phyloP scores from a whole-genome alignment of 2,329 filamentous ascomycete genomes.

The Trichoderma simmonsii region DNA sequence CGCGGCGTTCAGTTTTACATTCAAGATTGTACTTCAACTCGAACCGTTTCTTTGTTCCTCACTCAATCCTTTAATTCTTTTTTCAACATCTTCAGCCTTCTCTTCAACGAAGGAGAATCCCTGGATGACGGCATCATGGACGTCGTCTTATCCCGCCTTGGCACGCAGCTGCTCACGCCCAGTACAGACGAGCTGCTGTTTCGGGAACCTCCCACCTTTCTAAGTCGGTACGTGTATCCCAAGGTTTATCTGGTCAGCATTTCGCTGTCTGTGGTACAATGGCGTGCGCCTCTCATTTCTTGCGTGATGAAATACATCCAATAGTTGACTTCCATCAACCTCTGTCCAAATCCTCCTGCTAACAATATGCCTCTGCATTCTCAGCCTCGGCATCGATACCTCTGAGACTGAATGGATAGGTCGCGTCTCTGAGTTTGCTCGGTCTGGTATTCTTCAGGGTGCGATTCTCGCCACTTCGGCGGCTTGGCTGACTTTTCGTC shows the following conservation, averaged over 20 bases:
- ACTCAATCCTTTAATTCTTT: background rate
- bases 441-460: conserved; percentile 41
- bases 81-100: background rate
- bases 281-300: background rate
- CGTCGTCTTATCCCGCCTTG: conserved; percentile 32
- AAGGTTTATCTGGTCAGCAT: background rate
- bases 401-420: conserved; percentile 36
- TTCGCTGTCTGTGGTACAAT: background rate
- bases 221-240: conserved; percentile 23
- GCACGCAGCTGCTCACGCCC: conserved; percentile 31
- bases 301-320: background rate
- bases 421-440: conserved; percentile 37
- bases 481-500: conserved; percentile 33
- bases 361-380: conserved; percentile 1
- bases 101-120: conserved; percentile 2
- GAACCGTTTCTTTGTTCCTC: background rate
- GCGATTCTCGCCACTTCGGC: conserved; percentile 37
- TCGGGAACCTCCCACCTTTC: conserved; percentile 13
- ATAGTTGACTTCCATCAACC: background rate
- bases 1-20: background rate
- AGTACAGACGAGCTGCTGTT: conserved; percentile 21
- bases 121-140: conserved; percentile 26
- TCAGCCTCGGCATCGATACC: conserved; percentile 16
- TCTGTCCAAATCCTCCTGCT: background rate
- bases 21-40: background rate